These are phyloP conservation scores for Camillea tinctor DNA, from an alignment of 2,329 filamentous ascomycete genomes.

Conservation along the genomic window DNA sequence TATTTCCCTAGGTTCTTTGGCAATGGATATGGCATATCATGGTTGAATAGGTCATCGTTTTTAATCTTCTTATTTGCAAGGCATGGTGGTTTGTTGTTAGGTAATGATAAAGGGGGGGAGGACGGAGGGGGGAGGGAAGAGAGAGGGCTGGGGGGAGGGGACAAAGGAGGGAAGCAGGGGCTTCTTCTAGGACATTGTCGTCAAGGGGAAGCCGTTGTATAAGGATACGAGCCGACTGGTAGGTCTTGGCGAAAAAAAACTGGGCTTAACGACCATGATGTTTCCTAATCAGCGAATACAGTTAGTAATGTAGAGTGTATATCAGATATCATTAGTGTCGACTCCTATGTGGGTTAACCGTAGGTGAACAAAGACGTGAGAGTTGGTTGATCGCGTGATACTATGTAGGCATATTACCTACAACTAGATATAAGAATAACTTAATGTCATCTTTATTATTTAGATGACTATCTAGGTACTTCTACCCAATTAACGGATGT, in stretches of 20 bases:
- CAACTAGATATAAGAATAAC: too few species aligned
- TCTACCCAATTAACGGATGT: too few species aligned
- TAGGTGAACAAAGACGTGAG: too few species aligned
- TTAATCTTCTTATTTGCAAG: background rate
- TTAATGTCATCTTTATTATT: too few species aligned
- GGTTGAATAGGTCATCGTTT: slow-evolving; percentile 21
- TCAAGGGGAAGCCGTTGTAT: slow-evolving; percentile 14
- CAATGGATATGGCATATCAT: slow-evolving; percentile 8
- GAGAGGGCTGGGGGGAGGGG: too few species aligned
- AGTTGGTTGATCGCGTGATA: too few species aligned
- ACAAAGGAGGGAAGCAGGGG: background rate
- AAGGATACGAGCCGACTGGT: slow-evolving; percentile 24
- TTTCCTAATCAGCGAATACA: slow-evolving; percentile 28
- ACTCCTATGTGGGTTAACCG: too few species aligned
- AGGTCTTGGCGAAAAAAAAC: slow-evolving; percentile 21
- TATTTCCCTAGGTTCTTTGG: background rate
- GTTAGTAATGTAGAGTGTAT: slow-evolving; percentile 29
- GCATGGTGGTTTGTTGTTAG: slow-evolving; percentile 7
- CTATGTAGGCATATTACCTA: too few species aligned
- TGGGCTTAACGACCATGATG: slow-evolving; percentile 27
- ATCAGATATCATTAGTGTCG: background rate
- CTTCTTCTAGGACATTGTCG: slow-evolving; percentile 6
- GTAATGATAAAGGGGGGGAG: background rate
- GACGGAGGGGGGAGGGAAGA: background rate
- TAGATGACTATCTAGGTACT: too few species aligned